Base-by-base conservation (phyloP, 202 grass and related monocot genomes). In the Thinopyrum obtusiflorum region DNA sequence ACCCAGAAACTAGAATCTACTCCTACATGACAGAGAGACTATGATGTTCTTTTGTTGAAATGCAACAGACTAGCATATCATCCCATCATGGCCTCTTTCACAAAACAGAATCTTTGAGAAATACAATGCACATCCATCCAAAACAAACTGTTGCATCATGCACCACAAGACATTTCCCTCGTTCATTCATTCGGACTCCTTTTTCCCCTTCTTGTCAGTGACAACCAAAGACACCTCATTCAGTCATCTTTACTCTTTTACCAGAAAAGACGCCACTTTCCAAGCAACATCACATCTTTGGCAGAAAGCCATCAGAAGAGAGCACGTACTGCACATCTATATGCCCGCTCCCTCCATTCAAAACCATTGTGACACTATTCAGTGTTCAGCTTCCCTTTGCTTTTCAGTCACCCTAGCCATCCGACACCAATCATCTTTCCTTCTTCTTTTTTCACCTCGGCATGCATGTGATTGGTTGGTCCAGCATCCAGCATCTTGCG, bases 211-310 rank as follows among this genome's bases (percentile, higher is more conserved):
- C 69, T 53, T 65, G n/a, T 83, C 33, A 78, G 57, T 68, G 36
- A 23, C 67, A 80, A 25, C 12, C 47, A 68, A 62, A 23, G 79
- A 68, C 68, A 89, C 39, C 59, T 86, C 72, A 65, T 86, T 61
- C 78, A 77, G 76, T 77, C 77, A 65, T 80, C 77, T 87, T 84
- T 90, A 81, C 77, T 81, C 77, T 66, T 84, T 88, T 53, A 76
- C 70, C 24, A 71, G 84, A 90, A 59, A 65, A 81, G 71, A 78
- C 77, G 60, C 89, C 89, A 78, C 42, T 85, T 91, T 78, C 44
- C 66, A 91, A 75, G 89, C 86, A 91, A 88, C 89, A 44, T 75
- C 73, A 62, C 86, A 79, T 79, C 86, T 86, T 91, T 36, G 51
- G 79, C 79, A 63, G 66, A 76, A 86, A 86, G 89, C 32, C 79